Evolutionary conservation across 2,329 filamentous ascomycete genomes (phyloP).

Genomic region (Fusarium mangiferae): DNA sequence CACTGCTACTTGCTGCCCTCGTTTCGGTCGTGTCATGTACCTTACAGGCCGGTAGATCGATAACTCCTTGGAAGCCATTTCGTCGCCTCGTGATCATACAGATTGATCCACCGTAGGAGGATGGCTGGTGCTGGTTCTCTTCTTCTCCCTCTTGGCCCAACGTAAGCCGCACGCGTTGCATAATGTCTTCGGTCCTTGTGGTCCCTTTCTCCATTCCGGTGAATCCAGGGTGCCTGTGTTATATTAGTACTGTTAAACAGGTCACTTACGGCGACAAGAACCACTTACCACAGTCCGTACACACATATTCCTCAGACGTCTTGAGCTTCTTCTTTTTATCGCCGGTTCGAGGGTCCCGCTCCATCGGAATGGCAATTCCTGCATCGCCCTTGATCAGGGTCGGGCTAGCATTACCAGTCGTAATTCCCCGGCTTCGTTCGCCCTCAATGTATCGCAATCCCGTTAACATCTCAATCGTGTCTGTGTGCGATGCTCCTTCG

Average conservation of each 20-base stretch:
- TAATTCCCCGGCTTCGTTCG: constrained; percentile 87
- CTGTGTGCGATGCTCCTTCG: constrained; percentile 79
- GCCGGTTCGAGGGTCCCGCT: constrained; percentile 76
- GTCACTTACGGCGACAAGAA: background rate
- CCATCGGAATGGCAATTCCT: constrained; percentile 84
- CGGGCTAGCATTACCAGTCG: constrained; percentile 84
- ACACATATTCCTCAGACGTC: constrained; percentile 87
- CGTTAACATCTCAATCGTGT: constrained; percentile 93
- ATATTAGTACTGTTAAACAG: constrained; percentile 17
- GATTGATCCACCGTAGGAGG: constrained; percentile 40
- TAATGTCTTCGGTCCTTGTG: constrained; percentile 90
- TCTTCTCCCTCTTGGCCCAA: constrained; percentile 87
- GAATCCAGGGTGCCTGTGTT: constrained; percentile 80
- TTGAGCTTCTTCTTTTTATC: constrained; percentile 93
- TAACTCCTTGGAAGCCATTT: background rate
- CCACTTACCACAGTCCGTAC: constrained; percentile 84
- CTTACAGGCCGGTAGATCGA: constrained; percentile 3
- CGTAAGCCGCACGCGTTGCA: constrained; percentile 92
- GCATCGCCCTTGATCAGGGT: constrained; percentile 85
- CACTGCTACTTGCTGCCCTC: background rate
- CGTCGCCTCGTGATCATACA: constrained; percentile 14
- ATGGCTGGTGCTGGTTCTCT: constrained; percentile 52
- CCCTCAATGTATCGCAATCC: constrained; percentile 88
- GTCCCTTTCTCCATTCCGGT: constrained; percentile 95
- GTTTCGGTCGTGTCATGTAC: background rate